phyloP scores from a whole-genome alignment of 495 filamentous ascomycete species.

The Extremus antarcticus region DNA sequence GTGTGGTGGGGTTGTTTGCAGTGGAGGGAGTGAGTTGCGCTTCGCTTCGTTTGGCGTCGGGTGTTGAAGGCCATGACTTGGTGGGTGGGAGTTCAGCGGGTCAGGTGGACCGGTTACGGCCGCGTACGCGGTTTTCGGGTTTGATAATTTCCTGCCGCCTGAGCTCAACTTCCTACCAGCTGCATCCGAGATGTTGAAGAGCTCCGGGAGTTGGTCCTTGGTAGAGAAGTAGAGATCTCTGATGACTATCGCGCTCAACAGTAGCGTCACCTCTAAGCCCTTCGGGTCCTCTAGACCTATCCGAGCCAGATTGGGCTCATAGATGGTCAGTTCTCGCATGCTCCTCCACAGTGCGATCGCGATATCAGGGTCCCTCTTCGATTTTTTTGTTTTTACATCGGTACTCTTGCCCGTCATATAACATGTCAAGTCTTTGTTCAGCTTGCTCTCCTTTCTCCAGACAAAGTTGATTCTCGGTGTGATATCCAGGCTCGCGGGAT shows the following conservation, averaged over 20 bases:
- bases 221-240: conserved; percentile 67
- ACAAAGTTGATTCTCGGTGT: conserved; percentile 75
- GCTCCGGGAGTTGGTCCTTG: conserved; percentile 43
- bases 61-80: neutral
- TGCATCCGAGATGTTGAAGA: conserved; percentile 63
- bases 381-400: conserved; percentile 49
- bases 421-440: conserved; percentile 75
- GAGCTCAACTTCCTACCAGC: conserved; percentile 6
- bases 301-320: conserved; percentile 80
- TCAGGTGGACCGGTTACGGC: conserved; percentile 1
- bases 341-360: conserved; percentile 69
- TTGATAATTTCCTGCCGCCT: conserved; percentile 17
- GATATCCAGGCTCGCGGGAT: conserved; percentile 53
- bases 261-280: conserved; percentile 75
- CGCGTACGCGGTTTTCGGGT: conserved; percentile 4
- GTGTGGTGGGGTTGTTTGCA: conserved; percentile 17
- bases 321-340: conserved; percentile 66
- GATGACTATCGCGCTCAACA: conserved; percentile 76
- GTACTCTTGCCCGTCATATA: conserved; percentile 66
- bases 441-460: conserved; percentile 83
- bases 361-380: conserved; percentile 81
- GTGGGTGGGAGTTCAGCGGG: conserved; percentile 11
- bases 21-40: conserved; percentile 22
- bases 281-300: conserved; percentile 93
- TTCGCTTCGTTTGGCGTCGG: conserved; percentile 14